Evolutionary conservation across 108 stramenopile genomes (phyloP).

Genomic region (Cyclotella sp.): DNA sequence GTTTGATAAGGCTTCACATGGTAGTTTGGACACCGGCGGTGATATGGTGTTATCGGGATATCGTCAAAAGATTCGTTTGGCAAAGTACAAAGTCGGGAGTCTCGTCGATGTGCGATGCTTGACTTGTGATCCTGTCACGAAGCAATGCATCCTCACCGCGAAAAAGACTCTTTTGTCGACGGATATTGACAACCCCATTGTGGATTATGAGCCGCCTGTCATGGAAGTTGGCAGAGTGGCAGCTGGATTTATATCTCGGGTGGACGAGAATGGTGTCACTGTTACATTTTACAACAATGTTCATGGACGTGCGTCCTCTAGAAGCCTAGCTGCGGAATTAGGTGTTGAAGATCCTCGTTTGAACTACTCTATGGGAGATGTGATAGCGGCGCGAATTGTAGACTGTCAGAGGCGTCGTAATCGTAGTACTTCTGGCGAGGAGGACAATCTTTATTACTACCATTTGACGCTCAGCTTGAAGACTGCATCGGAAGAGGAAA

Average conservation of each 20-base stretch:
- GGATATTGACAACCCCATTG: conserved; percentile 55
- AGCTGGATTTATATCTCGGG: conserved; percentile 77
- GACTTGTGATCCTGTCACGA: conserved; percentile 58
- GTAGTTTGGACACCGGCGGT: conserved; percentile 36
- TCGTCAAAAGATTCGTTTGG: conserved; percentile 64
- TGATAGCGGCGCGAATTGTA: conserved; percentile 75
- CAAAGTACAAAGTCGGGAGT: conserved; percentile 76
- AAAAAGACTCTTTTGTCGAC: conserved; percentile 74
- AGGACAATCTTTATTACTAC: conserved; percentile 38
- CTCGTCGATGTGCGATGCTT: conserved; percentile 83
- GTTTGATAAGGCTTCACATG: conserved; percentile 61
- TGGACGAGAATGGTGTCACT: conserved; percentile 73
- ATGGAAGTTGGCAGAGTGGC: conserved; percentile 47
- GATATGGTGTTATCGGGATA: conserved; percentile 59
- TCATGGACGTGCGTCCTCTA: conserved; percentile 72
- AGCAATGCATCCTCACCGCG: conserved; percentile 79
- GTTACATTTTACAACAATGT: conserved; percentile 89
- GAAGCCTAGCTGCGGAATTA: conserved; percentile 73
- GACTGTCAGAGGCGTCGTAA: conserved; percentile 50
- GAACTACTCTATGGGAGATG: conserved; percentile 81
- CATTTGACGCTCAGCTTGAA: conserved; percentile 47
- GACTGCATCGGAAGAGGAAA: conserved; percentile 41
- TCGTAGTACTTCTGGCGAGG: conserved; percentile 33
- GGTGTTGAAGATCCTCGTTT: conserved; percentile 79
- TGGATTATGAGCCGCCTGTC: conserved; percentile 52